Conservation (phyloP, 108 stramenopile species). For the Nitzschia sp. region DNA sequence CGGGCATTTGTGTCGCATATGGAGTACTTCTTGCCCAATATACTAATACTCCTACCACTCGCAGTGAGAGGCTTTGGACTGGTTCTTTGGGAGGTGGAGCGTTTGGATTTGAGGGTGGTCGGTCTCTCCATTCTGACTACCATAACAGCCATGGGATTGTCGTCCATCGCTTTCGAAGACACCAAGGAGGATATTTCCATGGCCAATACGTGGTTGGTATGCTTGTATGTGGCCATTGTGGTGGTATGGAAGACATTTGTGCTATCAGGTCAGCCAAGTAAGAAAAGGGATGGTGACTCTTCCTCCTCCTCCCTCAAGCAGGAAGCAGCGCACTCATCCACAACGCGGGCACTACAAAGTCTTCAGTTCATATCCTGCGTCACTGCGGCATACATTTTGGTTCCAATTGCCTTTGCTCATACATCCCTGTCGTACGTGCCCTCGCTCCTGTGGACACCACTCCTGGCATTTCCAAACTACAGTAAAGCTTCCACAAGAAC, state of each 20-base stretch:
- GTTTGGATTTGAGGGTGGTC: slow-evolving; percentile 43
- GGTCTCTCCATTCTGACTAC: slow-evolving; percentile 27
- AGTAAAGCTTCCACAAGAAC: slow-evolving; percentile 11
- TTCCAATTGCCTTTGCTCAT: slow-evolving; percentile 73
- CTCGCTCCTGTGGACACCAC: slow-evolving; percentile 64
- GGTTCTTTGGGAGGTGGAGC: slow-evolving; percentile 48
- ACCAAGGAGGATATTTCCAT: background rate
- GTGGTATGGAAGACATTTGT: slow-evolving; percentile 11
- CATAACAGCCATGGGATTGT: slow-evolving; percentile 1
- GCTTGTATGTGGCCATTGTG: slow-evolving; percentile 2
- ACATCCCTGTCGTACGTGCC: slow-evolving; percentile 73
- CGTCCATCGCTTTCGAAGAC: background rate
- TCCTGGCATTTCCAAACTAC: slow-evolving; percentile 55
- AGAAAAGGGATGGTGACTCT: too few species aligned
- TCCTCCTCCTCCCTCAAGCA: background rate
- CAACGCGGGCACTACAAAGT: slow-evolving; percentile 6
- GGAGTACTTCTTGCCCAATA: slow-evolving; percentile 76
- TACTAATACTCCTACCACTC: slow-evolving; percentile 74
- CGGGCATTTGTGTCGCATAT: slow-evolving; percentile 80
- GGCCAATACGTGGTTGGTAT: slow-evolving; percentile 5
- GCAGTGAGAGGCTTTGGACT: slow-evolving; percentile 61
- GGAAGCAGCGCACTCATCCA: background rate
- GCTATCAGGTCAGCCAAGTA: background rate
- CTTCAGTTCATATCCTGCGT: slow-evolving; percentile 69
- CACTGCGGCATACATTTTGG: slow-evolving; percentile 60